Conservation (phyloP, 176 grass and related monocot genomes). For the Rhynchospora breviuscula region DNA sequence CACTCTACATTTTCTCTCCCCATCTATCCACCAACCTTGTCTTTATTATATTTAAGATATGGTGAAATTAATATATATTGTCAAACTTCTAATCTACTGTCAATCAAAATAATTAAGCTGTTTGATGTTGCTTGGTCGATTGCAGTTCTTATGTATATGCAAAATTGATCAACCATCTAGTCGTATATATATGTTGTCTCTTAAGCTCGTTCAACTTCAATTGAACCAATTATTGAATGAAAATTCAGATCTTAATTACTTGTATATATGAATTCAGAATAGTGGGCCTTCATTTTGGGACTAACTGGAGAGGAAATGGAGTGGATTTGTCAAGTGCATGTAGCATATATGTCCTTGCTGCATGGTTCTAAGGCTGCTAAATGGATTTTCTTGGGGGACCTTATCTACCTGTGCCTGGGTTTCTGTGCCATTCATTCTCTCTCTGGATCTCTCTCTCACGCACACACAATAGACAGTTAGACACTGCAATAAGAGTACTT, state of each 20-base stretch:
- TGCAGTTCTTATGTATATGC: not conserved
- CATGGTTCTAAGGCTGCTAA: conserved; percentile 28
- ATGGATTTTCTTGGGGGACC: conserved; percentile 24
- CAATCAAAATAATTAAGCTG: too few relatives aligned
- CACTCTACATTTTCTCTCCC: not conserved
- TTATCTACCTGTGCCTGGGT: conserved; percentile 9
- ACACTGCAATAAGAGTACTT: conserved; percentile 13
- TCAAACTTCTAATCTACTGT: not conserved
- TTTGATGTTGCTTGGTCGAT: not conserved
- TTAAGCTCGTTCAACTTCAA: not conserved
- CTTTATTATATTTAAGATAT: not conserved
- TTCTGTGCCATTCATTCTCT: conserved; percentile 23
- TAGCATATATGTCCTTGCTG: conserved; percentile 1
- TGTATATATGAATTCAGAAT: not conserved
- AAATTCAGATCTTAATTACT: not conserved
- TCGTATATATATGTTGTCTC: too few relatives aligned
- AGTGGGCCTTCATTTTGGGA: not conserved
- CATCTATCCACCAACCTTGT: not conserved
- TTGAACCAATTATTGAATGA: not conserved
- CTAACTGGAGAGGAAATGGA: conserved; percentile 12
- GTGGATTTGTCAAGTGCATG: conserved; percentile 17
- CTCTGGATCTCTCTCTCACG: conserved; percentile 28
- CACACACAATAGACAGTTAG: conserved; percentile 24
- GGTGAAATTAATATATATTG: not conserved
- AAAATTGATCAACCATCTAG: not conserved